Percentiles rank a stretch among this genome's conserved stretches.
phyloP scores from a whole-genome alignment of 768 basidiomycete species.

The Panaeolus papilionaceus region DNA sequence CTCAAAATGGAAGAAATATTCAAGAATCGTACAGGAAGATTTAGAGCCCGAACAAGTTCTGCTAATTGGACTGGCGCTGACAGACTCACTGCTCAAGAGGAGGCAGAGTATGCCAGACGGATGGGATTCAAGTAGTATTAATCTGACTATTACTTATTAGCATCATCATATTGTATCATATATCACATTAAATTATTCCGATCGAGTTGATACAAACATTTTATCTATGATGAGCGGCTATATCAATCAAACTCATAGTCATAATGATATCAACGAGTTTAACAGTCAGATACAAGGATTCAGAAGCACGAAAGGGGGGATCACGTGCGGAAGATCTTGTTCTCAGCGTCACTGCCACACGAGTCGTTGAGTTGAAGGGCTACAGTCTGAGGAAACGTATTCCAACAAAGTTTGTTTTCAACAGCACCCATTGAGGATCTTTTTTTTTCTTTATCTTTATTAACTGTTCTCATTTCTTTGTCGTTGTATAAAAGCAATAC shows the following conservation, averaged over 20 bases:
- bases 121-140: slow-evolving; percentile 80
- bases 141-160: slow-evolving; percentile 1
- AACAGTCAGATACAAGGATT: not conserved
- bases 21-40: slow-evolving; percentile 74
- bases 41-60: slow-evolving; percentile 89
- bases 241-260: too few species aligned
- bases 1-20: slow-evolving; percentile 96
- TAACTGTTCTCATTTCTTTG: not conserved
- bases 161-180: slow-evolving; percentile 14
- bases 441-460: slow-evolving; percentile 20
- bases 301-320: not conserved
- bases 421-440: slow-evolving; percentile 19
- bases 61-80: slow-evolving; percentile 98
- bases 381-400: not conserved
- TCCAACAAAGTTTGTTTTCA: slow-evolving; percentile 24
- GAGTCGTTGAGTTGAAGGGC: slow-evolving; percentile 14
- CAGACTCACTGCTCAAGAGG: slow-evolving; percentile 81
- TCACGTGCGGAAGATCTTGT: slow-evolving; percentile 21
- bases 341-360: slow-evolving; percentile 16
- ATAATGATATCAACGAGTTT: too few species aligned
- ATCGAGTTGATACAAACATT: not conserved
- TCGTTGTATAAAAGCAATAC: slow-evolving; percentile 10
- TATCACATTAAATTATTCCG: not conserved
- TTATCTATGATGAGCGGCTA: not conserved
- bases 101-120: slow-evolving; percentile 83